Evolutionary conservation across 129 eudicot species (phyloP).

Genomic region (Chrysanthemum lavandulifolium): DNA sequence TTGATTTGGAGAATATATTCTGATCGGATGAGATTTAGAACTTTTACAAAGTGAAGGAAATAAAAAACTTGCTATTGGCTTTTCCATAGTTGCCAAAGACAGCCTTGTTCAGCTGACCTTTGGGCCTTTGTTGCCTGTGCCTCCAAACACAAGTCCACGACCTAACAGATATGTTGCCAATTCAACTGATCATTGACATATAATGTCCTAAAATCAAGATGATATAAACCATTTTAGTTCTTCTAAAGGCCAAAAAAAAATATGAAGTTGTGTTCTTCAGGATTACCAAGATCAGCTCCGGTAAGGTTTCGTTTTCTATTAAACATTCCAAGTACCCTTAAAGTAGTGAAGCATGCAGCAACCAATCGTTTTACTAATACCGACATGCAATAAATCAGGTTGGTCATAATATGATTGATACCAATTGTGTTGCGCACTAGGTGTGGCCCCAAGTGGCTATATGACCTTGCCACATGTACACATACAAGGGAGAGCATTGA

Average conservation of each 20-base stretch:
- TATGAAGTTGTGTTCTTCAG: no score
- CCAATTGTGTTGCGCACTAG: not conserved
- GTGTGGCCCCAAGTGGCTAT: conserved; percentile 23
- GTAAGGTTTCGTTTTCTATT: no score
- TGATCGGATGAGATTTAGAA: conserved; percentile 13
- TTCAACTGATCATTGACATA: no score
- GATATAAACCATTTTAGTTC: no score
- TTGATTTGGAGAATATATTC: conserved; percentile 33
- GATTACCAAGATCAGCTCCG: no score
- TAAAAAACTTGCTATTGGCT: conserved; percentile 23
- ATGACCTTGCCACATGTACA: conserved; percentile 21
- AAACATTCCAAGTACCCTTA: no score
- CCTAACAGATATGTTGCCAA: no score
- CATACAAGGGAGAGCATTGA: conserved; percentile 22
- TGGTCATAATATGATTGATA: conserved; percentile 20
- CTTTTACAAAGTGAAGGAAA: conserved; percentile 24
- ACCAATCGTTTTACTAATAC: conserved; percentile 1
- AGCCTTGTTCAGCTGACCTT: conserved; percentile 15
- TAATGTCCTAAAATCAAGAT: no score
- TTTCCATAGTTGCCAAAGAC: conserved; percentile 21
- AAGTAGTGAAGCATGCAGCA: conserved; percentile 6
- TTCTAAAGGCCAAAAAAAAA: no score
- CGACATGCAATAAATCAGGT: not conserved
- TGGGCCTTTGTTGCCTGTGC: conserved; percentile 7
- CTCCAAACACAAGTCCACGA: not conserved